These are phyloP conservation scores for Rhexocercosporidium sp. DNA, from an alignment of 2,329 filamentous ascomycete genomes.

Conservation along the genomic window DNA sequence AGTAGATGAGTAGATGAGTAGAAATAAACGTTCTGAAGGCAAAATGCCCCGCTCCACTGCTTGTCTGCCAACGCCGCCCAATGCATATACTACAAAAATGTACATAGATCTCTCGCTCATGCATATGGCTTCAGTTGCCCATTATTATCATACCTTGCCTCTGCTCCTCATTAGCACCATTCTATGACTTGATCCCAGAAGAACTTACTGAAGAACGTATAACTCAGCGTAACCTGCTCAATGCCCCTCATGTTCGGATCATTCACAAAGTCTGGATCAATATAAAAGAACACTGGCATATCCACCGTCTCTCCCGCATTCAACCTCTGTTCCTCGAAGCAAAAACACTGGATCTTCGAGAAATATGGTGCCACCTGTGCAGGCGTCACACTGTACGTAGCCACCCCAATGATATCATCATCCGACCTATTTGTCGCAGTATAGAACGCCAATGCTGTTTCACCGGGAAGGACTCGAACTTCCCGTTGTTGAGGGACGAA, in stretches of 20 bases:
- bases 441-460: slow-evolving; percentile 97
- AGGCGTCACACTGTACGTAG: slow-evolving; percentile 96
- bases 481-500: slow-evolving; percentile 96
- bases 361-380: slow-evolving; percentile 97
- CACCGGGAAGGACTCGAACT: slow-evolving; percentile 91
- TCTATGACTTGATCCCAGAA: not conserved
- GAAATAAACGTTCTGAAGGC: not conserved
- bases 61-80: slow-evolving; percentile 26
- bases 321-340: slow-evolving; percentile 94
- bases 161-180: slow-evolving; percentile 53
- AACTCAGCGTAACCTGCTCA: slow-evolving; percentile 93
- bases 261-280: slow-evolving; percentile 92
- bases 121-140: slow-evolving; percentile 59
- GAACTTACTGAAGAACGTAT: slow-evolving; percentile 95
- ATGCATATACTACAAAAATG: slow-evolving; percentile 30
- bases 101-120: slow-evolving; percentile 19
- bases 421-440: slow-evolving; percentile 91
- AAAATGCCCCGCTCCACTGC: not conserved
- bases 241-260: slow-evolving; percentile 93
- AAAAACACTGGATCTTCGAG: slow-evolving; percentile 99
- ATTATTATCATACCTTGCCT: slow-evolving; percentile 84
- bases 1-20: not conserved
- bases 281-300: slow-evolving; percentile 99
- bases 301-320: slow-evolving; percentile 97
- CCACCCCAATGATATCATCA: slow-evolving; percentile 95